Evolutionary conservation across 371 early-diverging fungal species (phyloP).

Genomic region (Apophysomyces elegans): DNA sequence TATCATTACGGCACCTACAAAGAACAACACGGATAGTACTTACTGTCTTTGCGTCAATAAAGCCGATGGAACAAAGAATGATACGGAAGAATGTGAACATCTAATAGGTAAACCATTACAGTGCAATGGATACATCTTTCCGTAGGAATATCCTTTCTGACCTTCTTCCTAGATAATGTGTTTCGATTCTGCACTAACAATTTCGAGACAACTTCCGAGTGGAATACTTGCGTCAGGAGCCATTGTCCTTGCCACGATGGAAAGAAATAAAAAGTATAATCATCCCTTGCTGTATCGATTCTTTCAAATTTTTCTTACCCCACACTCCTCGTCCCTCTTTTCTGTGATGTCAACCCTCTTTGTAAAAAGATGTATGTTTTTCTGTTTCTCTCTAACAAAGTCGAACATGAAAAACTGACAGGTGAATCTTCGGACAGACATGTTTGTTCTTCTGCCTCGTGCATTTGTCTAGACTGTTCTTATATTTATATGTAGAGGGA

Average conservation of each 20-base stretch:
- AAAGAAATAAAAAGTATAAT: not conserved
- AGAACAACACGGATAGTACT: conserved; percentile 18
- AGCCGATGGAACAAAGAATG: conserved; percentile 20
- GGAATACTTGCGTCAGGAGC: conserved; percentile 19
- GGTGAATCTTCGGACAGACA: too few species aligned
- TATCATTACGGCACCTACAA: conserved; percentile 25
- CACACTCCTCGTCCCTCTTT: too few species aligned
- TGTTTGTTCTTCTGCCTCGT: too few species aligned
- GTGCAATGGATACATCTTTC: not conserved
- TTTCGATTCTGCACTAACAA: conserved; percentile 24
- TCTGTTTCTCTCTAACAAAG: too few species aligned
- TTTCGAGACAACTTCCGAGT: conserved; percentile 13
- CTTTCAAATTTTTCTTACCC: too few species aligned
- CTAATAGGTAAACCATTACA: conserved; percentile 16
- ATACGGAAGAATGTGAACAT: conserved; percentile 9
- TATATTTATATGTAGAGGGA: too few species aligned
- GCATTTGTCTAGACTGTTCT: too few species aligned
- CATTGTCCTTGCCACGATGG: conserved; percentile 19
- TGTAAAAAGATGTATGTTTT: too few species aligned
- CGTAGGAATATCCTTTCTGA: too few species aligned
- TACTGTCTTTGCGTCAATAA: conserved; percentile 29
- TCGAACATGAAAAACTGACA: too few species aligned
- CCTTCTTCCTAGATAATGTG: conserved; percentile 15
- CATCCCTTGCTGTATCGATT: not conserved
- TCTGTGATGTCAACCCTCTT: too few species aligned